Percentiles rank a stretch among this genome's conserved stretches.
Conservation (phyloP, 805 yeast genomes). For the Candida methanosorbosa region DNA sequence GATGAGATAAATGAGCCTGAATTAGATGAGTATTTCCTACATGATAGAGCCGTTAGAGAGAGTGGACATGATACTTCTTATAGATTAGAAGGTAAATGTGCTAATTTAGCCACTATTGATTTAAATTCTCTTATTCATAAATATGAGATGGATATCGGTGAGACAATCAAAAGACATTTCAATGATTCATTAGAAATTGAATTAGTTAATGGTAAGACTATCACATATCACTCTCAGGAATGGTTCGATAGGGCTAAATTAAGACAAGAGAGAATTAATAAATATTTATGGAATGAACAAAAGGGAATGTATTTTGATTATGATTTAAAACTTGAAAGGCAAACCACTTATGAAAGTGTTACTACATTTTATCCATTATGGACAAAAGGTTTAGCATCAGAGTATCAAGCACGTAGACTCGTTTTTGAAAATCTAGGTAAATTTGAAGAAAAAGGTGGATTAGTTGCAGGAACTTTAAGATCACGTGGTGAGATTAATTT, state of each 20-base stretch:
- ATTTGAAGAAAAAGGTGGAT: conserved; percentile 83
- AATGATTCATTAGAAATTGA: conserved; percentile 33
- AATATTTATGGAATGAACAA: conserved; percentile 78
- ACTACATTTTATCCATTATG: conserved; percentile 91
- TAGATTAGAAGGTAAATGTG: conserved; percentile 84
- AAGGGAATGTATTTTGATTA: conserved; percentile 80
- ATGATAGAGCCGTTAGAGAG: conserved; percentile 93
- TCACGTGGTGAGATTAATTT: conserved; percentile 67
- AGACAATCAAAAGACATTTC: conserved; percentile 47
- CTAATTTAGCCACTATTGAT: conserved; percentile 84
- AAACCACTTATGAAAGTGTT: conserved; percentile 70
- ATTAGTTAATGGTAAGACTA: conserved; percentile 33
- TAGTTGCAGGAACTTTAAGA: conserved; percentile 72
- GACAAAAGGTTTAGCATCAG: conserved; percentile 59
- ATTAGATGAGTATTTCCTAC: conserved; percentile 82
- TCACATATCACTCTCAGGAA: conserved; percentile 22
- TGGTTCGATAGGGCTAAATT: conserved; percentile 56
- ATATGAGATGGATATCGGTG: conserved; percentile 81
- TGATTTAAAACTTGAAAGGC: conserved; percentile 47
- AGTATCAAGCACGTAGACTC: conserved; percentile 59
- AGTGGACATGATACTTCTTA: conserved; percentile 95
- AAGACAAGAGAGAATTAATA: conserved; percentile 49
- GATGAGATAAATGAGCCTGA: conserved; percentile 63
- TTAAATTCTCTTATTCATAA: conserved; percentile 79
- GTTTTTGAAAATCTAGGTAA: conserved; percentile 50